A percentile compares a stretch with the other conserved stretches of the same genome.
These are phyloP conservation scores for Penicillium riverlandense DNA, from an alignment of 495 filamentous ascomycete species.

Conservation along the genomic window DNA sequence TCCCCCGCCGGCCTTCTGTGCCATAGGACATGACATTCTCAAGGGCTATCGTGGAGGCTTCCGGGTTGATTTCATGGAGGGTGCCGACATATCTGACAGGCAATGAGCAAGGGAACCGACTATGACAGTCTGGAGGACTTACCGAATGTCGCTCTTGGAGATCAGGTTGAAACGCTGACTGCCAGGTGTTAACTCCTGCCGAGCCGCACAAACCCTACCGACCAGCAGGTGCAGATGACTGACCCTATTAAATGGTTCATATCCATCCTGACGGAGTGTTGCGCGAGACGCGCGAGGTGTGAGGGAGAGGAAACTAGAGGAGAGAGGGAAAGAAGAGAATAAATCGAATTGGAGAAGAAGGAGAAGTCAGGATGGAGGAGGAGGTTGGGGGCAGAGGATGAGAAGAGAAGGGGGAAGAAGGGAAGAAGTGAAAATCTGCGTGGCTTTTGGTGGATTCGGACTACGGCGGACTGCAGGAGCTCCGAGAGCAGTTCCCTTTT, in stretches of 20 bases:
- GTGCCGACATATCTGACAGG: conserved; percentile 79
- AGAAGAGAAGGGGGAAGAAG: conserved; percentile 21
- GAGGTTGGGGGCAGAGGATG: conserved; percentile 3
- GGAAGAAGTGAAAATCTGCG: conserved; percentile 18
- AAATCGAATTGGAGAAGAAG: conserved; percentile 1
- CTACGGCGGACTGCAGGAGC: conserved; percentile 34
- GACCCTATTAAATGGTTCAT: conserved; percentile 50
- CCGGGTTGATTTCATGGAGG: conserved; percentile 96
- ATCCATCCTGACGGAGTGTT: conserved; percentile 34
- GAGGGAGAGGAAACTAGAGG: conserved; percentile 11
- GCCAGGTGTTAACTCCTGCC: conserved; percentile 40
- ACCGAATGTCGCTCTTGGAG: conserved; percentile 97
- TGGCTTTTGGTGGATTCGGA: conserved; percentile 30
- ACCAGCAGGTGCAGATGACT: conserved; percentile 27
- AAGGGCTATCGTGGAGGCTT: conserved; percentile 89
- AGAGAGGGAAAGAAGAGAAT: conserved; percentile 9
- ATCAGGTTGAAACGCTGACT: conserved; percentile 61
- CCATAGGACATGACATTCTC: conserved; percentile 91
- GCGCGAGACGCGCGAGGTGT: conserved; percentile 29
- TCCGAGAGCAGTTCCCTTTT: conserved; percentile 24
- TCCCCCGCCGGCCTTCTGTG: conserved; percentile 79
- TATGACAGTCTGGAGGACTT: conserved; percentile 19
- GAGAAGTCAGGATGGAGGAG: conserved; percentile 1
- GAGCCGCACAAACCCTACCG: conserved; percentile 33
- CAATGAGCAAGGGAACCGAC: conserved; percentile 15